Conservation (phyloP, 441 rosid species). For the Pelargonium myrrhifolium region DNA sequence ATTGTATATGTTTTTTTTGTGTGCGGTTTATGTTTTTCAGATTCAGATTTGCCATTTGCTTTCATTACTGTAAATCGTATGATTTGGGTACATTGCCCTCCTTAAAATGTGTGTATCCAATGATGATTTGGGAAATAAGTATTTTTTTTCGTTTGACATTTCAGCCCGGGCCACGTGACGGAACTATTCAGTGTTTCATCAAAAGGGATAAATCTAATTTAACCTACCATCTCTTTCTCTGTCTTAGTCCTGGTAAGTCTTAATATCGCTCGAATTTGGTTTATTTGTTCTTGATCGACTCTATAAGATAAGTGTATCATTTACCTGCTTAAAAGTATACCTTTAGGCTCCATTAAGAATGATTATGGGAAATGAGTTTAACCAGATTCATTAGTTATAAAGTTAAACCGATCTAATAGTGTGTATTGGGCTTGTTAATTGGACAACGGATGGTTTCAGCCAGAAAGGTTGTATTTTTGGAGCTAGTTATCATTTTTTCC, state of each 20-base stretch:
- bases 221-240: slow-evolving; percentile 86
- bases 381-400: too few species aligned
- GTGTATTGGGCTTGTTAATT: too few species aligned
- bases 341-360: too few species aligned
- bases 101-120: neutral
- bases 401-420: too few species aligned
- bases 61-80: too few species aligned
- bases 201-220: slow-evolving; percentile 83
- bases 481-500: too few species aligned
- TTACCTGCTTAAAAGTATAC: neutral
- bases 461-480: too few species aligned
- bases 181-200: slow-evolving; percentile 82
- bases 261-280: neutral
- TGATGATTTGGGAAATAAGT: too few species aligned
- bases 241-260: slow-evolving; percentile 79
- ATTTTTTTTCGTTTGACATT: slow-evolving; percentile 17
- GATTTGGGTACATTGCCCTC: neutral
- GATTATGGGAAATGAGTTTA: too few species aligned
- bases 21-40: neutral
- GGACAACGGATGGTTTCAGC: too few species aligned
- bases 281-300: neutral
- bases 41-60: too few species aligned
- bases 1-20: neutral
- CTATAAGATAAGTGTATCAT: neutral
- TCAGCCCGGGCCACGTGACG: slow-evolving; percentile 88